Conservation (phyloP, 768 basidiomycete species). For the Artomyces pyxidatus region DNA sequence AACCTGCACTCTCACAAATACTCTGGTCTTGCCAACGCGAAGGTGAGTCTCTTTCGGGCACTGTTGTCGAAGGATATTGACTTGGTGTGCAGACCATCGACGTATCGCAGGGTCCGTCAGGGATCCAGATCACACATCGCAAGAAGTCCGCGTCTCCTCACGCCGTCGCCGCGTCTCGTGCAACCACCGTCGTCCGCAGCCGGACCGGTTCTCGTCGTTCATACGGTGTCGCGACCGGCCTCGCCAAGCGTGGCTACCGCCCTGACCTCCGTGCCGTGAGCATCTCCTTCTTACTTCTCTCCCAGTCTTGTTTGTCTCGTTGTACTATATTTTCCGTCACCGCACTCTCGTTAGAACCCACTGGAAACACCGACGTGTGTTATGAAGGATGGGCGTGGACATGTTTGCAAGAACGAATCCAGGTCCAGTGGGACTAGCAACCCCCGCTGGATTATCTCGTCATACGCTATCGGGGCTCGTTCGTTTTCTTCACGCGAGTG, state of each 20-base stretch:
- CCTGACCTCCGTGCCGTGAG: conserved; percentile 73
- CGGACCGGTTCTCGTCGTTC: conserved; percentile 68
- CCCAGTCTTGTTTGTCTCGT: background rate
- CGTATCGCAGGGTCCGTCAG: conserved; percentile 45
- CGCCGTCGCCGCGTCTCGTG: conserved; percentile 39
- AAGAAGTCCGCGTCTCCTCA: conserved; percentile 52
- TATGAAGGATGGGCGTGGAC: conserved; percentile 90
- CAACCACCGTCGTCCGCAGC: conserved; percentile 49
- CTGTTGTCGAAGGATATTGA: background rate
- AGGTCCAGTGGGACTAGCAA: conserved; percentile 49
- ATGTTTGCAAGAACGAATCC: conserved; percentile 76
- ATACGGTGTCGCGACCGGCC: conserved; percentile 50
- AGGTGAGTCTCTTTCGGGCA: conserved; percentile 35
- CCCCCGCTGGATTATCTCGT: conserved; percentile 43
- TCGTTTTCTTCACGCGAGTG: conserved; percentile 44
- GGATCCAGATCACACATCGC: conserved; percentile 54
- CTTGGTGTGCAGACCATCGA: conserved; percentile 46
- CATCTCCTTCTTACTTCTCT: conserved; percentile 15
- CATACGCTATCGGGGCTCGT: conserved; percentile 77
- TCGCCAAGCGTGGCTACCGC: conserved; percentile 63
- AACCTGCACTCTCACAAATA: conserved; percentile 90
- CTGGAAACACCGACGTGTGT: conserved; percentile 55
- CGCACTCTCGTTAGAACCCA: conserved; percentile 92
- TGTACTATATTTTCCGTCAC: conserved; percentile 8
- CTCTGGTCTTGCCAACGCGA: conserved; percentile 82